Evolutionary conservation across 163 green algal species (phyloP), one percentile per base, ranked within the genome.

Genomic region (Prototheca wickerhamii): DNA sequence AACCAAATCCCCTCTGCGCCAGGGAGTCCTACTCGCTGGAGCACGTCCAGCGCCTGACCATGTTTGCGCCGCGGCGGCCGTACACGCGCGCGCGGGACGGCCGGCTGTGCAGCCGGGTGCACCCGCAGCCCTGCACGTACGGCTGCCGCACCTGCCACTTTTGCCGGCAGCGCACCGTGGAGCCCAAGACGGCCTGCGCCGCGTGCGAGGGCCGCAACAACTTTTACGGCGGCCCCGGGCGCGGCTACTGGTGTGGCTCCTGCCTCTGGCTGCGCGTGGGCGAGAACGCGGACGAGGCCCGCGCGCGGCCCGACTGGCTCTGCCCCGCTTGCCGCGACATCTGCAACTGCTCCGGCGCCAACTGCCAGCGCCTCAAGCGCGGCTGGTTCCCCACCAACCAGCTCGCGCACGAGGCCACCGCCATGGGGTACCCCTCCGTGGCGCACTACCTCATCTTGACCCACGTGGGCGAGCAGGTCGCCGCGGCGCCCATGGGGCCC

Each of bases 341-440:
- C 40, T 77, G 71, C 65, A 77, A 77, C 61, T 77, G 71, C 65
- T 77, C 71, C n/a, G 65, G 71, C 58, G 65, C 21, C 58, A 77
- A 77, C 60, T 77, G 71, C 40, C 58, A 73, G 54, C 64, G 71
- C n/a, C 54, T 37, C 34, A 73, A 66, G 53, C 40, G 58, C 12
- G 71, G 71, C 26, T 77, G 71, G 71, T 66, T 77, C 30, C 54
- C 65, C 53, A 77, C 71, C 10, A 58, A 73, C 28, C 65, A 77
- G 55, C 58, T 77, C 37, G 50, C 35, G 28, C 58, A 68, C 2
- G 71, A 77, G 60, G 71, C 71, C 6, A 33, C 25, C 21, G 20
- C 28, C 4, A 43, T 68, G 33, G 60, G 60, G 6, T 77, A 67
- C 51, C 54, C 51, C n/a, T 73, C 64, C 28, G 62, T 77, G 17